phyloP scores from a whole-genome alignment of 2,329 filamentous ascomycete species.

The Claviceps citrina region DNA sequence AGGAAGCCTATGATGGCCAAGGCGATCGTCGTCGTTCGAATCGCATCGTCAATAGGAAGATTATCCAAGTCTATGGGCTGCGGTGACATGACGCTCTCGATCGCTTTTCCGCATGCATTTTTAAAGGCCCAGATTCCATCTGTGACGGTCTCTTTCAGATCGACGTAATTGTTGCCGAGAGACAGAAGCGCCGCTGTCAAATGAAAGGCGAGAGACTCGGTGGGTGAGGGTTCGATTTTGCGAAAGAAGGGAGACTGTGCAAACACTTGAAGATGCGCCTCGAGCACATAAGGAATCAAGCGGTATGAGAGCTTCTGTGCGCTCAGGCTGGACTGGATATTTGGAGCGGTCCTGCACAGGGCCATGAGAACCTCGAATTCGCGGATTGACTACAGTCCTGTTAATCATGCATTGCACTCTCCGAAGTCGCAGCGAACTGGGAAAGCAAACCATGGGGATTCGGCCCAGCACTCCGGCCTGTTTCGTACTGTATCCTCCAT shows the following conservation, averaged over 20 bases:
- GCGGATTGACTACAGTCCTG: conserved; percentile 49
- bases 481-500: conserved; percentile 29
- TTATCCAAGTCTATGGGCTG: conserved; percentile 40
- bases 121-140: conserved; percentile 58
- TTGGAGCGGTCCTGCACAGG: conserved; percentile 75
- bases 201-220: conserved; percentile 66
- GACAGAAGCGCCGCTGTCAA: conserved; percentile 70
- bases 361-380: conserved; percentile 88
- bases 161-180: conserved; percentile 57
- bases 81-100: conserved; percentile 37
- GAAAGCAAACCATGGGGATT: conserved; percentile 41
- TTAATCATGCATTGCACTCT: conserved; percentile 7
- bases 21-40: conserved; percentile 58
- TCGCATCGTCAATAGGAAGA: conserved; percentile 48
- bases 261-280: conserved; percentile 68
- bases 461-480: conserved; percentile 29
- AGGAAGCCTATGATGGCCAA: conserved; percentile 85
- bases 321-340: conserved; percentile 52
- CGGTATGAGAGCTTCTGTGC: conserved; percentile 68
- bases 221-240: conserved; percentile 72
- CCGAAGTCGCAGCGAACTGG: background rate
- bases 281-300: conserved; percentile 69
- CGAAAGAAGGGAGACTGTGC: conserved; percentile 68
- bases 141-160: conserved; percentile 50
- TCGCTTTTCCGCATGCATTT: conserved; percentile 49